Conservation (phyloP, 202 grass and related monocot genomes). For the Zizania palustris region DNA sequence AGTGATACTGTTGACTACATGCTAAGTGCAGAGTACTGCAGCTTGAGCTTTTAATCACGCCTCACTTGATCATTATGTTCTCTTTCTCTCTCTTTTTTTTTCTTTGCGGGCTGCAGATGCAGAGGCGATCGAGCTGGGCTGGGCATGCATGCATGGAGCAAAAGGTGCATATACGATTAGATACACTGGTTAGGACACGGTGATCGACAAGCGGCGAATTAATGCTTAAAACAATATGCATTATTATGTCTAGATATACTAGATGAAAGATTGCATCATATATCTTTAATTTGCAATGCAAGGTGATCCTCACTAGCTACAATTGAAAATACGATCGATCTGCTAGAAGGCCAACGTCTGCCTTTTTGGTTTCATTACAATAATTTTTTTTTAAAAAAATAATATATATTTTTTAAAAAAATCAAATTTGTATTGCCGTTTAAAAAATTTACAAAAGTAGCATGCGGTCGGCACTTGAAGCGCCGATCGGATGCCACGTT, state of each 20-base stretch:
- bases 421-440: too few species aligned
- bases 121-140: neutral
- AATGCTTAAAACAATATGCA: slow-evolving; percentile 5
- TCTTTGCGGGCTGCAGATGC: slow-evolving; percentile 7
- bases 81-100: neutral
- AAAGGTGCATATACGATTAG: slow-evolving; percentile 41
- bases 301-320: slow-evolving; percentile 2
- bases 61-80: too few species aligned
- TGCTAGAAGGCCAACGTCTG: too few species aligned
- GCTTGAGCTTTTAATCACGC: neutral
- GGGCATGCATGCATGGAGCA: too few species aligned
- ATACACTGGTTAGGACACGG: slow-evolving; percentile 56
- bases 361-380: too few species aligned
- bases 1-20: slow-evolving; percentile 25
- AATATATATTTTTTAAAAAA: too few species aligned
- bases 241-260: neutral
- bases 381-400: too few species aligned
- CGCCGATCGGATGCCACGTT: too few species aligned
- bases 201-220: slow-evolving; percentile 24
- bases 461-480: too few species aligned
- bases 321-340: neutral
- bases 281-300: too few species aligned
- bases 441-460: too few species aligned
- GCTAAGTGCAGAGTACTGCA: too few species aligned
- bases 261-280: neutral